Evolutionary conservation across 2,329 filamentous ascomycete species (phyloP).

Genomic region (Cercospora sesami): DNA sequence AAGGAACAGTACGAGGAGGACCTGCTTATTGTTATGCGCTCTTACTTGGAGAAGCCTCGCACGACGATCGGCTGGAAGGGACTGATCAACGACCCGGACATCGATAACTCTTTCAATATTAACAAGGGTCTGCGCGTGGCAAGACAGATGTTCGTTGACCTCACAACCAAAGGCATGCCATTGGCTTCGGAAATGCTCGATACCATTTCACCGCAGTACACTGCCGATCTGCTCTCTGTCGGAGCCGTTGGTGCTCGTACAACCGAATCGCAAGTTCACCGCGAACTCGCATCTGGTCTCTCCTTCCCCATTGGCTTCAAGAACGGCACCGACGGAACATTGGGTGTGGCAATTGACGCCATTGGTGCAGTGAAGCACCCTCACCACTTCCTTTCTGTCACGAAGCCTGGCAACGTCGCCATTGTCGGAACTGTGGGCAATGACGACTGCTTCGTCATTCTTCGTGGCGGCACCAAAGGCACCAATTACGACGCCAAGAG

Average conservation of each 20-base stretch:
- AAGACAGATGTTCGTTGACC: conserved; percentile 86
- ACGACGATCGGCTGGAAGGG: conserved; percentile 99
- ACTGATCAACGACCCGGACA: conserved; percentile 96
- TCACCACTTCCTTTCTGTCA: conserved; percentile 96
- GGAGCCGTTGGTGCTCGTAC: conserved; percentile 95
- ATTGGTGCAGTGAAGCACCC: conserved; percentile 89
- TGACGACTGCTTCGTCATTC: conserved; percentile 94
- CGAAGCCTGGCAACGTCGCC: conserved; percentile 90
- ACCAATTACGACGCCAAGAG: conserved; percentile 90
- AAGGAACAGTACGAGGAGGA: conserved; percentile 88
- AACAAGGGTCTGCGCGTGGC: conserved; percentile 91
- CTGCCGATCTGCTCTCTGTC: conserved; percentile 86
- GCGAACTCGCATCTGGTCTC: conserved; percentile 88
- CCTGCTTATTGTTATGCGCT: conserved; percentile 93
- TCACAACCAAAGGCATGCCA: conserved; percentile 90
- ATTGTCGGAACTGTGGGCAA: conserved; percentile 95
- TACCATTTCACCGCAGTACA: conserved; percentile 95
- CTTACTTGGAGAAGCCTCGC: conserved; percentile 96
- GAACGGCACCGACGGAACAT: conserved; percentile 92
- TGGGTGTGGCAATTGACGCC: conserved; percentile 89
- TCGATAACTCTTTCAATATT: conserved; percentile 98
- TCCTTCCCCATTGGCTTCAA: conserved; percentile 99
- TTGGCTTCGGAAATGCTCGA: conserved; percentile 97
- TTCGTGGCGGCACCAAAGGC: conserved; percentile 86
- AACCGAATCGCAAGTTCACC: conserved; percentile 92